phyloP scores from a whole-genome alignment of 2,329 filamentous ascomycete species.

The Sporothrix phasma region DNA sequence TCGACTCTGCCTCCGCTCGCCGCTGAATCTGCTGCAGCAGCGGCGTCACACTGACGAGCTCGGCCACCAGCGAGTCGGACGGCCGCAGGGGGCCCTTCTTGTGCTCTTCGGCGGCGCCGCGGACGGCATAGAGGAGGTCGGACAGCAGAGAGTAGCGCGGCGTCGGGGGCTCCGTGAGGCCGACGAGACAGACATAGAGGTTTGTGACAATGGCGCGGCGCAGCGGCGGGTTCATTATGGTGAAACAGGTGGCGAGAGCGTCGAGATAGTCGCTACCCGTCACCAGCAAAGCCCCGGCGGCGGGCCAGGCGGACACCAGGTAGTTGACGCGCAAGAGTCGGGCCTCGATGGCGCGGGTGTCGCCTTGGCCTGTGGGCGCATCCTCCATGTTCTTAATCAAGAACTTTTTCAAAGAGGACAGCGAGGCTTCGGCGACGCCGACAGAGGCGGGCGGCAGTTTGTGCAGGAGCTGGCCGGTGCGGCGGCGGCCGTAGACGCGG shows the following conservation, averaged over 20 bases:
- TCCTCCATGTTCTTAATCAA: slow-evolving; percentile 55
- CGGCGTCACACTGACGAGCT: slow-evolving; percentile 72
- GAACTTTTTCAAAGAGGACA: slow-evolving; percentile 50
- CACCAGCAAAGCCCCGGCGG: slow-evolving; percentile 54
- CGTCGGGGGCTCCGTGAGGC: slow-evolving; percentile 55
- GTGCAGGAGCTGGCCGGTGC: slow-evolving; percentile 41
- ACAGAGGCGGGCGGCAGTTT: slow-evolving; percentile 43
- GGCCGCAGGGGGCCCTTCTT: slow-evolving; percentile 43
- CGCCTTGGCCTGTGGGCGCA: slow-evolving; percentile 37
- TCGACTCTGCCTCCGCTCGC: slow-evolving; percentile 33
- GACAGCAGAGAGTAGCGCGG: slow-evolving; percentile 66
- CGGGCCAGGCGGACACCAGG: slow-evolving; percentile 51
- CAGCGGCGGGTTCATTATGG: slow-evolving; percentile 50
- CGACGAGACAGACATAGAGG: slow-evolving; percentile 63
- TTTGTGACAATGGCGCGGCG: slow-evolving; percentile 61
- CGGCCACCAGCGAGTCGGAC: slow-evolving; percentile 67
- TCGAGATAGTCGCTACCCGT: slow-evolving; percentile 84
- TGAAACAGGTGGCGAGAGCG: slow-evolving; percentile 56
- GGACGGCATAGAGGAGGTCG: slow-evolving; percentile 76
- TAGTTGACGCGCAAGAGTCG: slow-evolving; percentile 51
- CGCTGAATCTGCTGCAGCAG: slow-evolving; percentile 54
- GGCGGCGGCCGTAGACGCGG: slow-evolving; percentile 55
- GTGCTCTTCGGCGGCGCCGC: slow-evolving; percentile 57
- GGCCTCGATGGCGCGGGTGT: slow-evolving; percentile 44
- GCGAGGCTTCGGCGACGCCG: slow-evolving; percentile 39